Evolutionary conservation across 1,284 basidiomycete species (phyloP).

Genomic region (Neotropicomus parvogracilis): DNA sequence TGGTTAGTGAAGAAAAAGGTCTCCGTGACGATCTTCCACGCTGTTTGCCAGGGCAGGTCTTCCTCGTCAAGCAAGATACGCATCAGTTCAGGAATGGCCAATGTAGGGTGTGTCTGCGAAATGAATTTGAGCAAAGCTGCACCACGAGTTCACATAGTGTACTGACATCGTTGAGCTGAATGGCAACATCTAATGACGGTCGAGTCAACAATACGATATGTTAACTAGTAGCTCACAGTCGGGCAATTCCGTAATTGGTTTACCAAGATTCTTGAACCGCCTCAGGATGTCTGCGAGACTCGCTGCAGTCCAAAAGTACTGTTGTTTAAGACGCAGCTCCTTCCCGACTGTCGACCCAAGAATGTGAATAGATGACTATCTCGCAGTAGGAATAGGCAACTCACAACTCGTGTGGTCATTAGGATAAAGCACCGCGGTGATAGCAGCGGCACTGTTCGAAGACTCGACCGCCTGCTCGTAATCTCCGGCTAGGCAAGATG

Average conservation of each 20-base stretch:
- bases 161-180: conserved; percentile 83
- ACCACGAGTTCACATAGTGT: background rate
- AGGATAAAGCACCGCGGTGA: conserved; percentile 87
- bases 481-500: conserved; percentile 62
- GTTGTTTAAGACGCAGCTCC: conserved; percentile 89
- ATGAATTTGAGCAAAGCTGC: background rate
- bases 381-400: conserved; percentile 18
- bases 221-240: conserved; percentile 53
- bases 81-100: conserved; percentile 93
- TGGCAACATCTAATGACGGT: conserved; percentile 63
- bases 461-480: conserved; percentile 85
- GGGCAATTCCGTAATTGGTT: conserved; percentile 71
- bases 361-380: conserved; percentile 2
- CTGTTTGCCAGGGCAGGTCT: conserved; percentile 75
- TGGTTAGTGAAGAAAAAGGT: conserved; percentile 95
- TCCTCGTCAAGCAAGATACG: conserved; percentile 87
- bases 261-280: conserved; percentile 76
- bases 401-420: conserved; percentile 73
- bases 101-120: conserved; percentile 81
- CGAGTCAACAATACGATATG: conserved; percentile 2
- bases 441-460: conserved; percentile 84
- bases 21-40: conserved; percentile 84
- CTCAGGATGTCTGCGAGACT: conserved; percentile 83
- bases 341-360: conserved; percentile 63
- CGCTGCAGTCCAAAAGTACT: conserved; percentile 90